phyloP scores from a whole-genome alignment of 768 basidiomycete species.

The Sarcodon sp. region DNA sequence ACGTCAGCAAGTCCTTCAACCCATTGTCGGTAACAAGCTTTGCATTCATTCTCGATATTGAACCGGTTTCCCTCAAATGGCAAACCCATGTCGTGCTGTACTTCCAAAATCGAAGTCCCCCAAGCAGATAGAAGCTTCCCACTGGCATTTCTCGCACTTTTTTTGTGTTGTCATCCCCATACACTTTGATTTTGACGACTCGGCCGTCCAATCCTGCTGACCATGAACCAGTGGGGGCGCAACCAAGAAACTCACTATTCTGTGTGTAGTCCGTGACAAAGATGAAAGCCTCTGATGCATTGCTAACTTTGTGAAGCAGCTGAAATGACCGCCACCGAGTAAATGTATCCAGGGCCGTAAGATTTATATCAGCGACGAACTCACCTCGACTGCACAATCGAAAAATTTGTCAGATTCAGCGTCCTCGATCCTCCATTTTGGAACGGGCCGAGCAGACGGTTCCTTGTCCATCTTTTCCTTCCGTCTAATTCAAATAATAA shows the following conservation, averaged over 20 bases:
- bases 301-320: slow-evolving; percentile 30
- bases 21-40: too few relatives aligned
- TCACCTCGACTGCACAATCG: slow-evolving; percentile 48
- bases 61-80: slow-evolving; percentile 26
- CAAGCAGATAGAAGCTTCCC: slow-evolving; percentile 34
- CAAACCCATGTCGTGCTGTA: slow-evolving; percentile 20
- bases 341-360: background rate
- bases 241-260: slow-evolving; percentile 27
- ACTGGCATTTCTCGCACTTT: slow-evolving; percentile 22
- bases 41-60: too few relatives aligned
- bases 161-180: slow-evolving; percentile 28
- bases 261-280: slow-evolving; percentile 59
- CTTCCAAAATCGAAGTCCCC: slow-evolving; percentile 34
- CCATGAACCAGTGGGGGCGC: slow-evolving; percentile 21
- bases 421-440: slow-evolving; percentile 32
- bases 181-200: slow-evolving; percentile 38
- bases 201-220: slow-evolving; percentile 31
- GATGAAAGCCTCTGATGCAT: slow-evolving; percentile 23
- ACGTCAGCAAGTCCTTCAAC: too few relatives aligned
- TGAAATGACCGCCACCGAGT: slow-evolving; percentile 11
- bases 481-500: slow-evolving; percentile 26
- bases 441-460: slow-evolving; percentile 12
- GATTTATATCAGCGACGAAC: background rate
- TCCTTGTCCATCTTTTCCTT: slow-evolving; percentile 29
- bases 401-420: slow-evolving; percentile 29